Percentiles rank a stretch among this genome's conserved stretches.
These are phyloP conservation scores for Leccinum olivaceopallidum DNA, from an alignment of 768 basidiomycete genomes.

Conservation along the genomic window DNA sequence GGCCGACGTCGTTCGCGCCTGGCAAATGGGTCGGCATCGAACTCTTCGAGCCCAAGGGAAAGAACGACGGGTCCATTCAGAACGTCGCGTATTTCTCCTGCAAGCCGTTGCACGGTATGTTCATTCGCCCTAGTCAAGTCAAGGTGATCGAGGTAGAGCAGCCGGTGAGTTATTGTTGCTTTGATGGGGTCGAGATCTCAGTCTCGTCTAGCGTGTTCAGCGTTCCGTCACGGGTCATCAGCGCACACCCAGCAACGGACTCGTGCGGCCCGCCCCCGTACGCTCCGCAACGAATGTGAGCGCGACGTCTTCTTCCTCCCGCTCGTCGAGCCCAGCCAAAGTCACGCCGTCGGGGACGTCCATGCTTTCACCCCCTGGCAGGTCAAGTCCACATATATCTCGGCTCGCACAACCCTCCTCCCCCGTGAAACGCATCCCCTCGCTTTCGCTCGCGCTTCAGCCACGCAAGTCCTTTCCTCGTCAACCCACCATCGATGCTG, in stretches of 20 bases:
- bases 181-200: not conserved
- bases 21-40: slow-evolving; percentile 98
- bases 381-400: slow-evolving; percentile 26
- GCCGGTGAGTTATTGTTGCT: slow-evolving; percentile 19
- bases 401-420: slow-evolving; percentile 43
- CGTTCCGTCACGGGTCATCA: slow-evolving; percentile 52
- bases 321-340: slow-evolving; percentile 67
- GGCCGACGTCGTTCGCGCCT: slow-evolving; percentile 76
- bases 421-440: slow-evolving; percentile 57
- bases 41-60: slow-evolving; percentile 78
- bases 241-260: slow-evolving; percentile 54
- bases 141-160: slow-evolving; percentile 47
- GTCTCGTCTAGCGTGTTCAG: slow-evolving; percentile 27
- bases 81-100: slow-evolving; percentile 84
- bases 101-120: slow-evolving; percentile 76
- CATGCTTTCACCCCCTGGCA: slow-evolving; percentile 32
- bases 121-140: slow-evolving; percentile 85
- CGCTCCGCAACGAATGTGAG: slow-evolving; percentile 39
- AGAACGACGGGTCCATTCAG: slow-evolving; percentile 92
- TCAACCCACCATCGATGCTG: slow-evolving; percentile 40
- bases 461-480: slow-evolving; percentile 52
- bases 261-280: slow-evolving; percentile 39
- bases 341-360: slow-evolving; percentile 27
- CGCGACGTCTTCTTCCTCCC: slow-evolving; percentile 48
- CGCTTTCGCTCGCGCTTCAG: slow-evolving; percentile 46